A percentile compares a stretch with the other conserved stretches of the same genome.
Conservation (phyloP, 257 asterid genomes). For the Ocimum tenuiflorum region DNA sequence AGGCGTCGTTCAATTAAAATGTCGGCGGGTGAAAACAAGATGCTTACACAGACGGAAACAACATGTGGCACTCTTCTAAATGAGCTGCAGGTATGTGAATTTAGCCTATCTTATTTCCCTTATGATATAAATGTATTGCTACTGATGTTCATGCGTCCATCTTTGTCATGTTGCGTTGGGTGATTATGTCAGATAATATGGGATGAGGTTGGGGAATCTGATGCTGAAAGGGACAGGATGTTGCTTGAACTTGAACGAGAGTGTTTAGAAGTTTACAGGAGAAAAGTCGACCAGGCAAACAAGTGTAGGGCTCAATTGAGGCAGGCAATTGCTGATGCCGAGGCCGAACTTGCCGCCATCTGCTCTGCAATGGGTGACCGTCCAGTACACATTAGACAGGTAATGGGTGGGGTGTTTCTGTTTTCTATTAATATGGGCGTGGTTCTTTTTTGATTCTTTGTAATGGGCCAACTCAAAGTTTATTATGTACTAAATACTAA, state of each 20-base stretch:
- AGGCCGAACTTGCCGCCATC: conserved; percentile 86
- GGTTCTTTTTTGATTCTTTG: not conserved
- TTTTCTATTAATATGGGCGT: not conserved
- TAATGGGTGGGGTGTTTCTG: conserved; percentile 14
- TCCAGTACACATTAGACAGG: conserved; percentile 94
- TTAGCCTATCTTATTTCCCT: not conserved
- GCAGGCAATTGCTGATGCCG: conserved; percentile 96
- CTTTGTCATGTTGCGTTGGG: not conserved
- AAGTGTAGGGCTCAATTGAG: conserved; percentile 83
- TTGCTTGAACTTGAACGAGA: conserved; percentile 83
- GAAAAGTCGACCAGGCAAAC: conserved; percentile 94
- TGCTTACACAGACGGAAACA: conserved; percentile 54
- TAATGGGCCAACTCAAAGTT: conserved; percentile 4
- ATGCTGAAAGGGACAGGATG: conserved; percentile 69
- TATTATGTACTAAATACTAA: not conserved
- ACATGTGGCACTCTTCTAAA: conserved; percentile 73
- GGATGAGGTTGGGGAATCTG: conserved; percentile 98
- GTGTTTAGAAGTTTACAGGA: conserved; percentile 86
- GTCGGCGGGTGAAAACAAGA: conserved; percentile 35
- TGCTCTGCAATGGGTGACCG: conserved; percentile 94
- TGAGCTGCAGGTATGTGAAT: conserved; percentile 66
- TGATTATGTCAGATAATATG: conserved; percentile 60
- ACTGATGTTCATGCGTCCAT: not conserved
- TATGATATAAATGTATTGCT: not conserved
- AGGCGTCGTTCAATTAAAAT: conserved; percentile 32